phyloP scores from a whole-genome alignment of 2,329 filamentous ascomycete species.

The Amauroascus verrucosus region DNA sequence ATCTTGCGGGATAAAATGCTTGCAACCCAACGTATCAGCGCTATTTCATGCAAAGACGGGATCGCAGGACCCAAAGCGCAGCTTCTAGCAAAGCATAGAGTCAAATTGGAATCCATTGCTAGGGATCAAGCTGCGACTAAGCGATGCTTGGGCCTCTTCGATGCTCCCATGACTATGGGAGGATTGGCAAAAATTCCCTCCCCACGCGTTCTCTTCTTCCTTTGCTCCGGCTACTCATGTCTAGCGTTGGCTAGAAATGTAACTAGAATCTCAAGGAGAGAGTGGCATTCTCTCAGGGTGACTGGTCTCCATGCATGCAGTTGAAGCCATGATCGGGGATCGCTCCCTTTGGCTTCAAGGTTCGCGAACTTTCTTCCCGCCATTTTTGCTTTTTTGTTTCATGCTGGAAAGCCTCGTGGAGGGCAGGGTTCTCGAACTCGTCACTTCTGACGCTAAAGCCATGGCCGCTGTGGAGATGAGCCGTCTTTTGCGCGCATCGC shows the following conservation, averaged over 20 bases:
- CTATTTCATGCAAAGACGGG: background rate
- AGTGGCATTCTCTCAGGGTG: background rate
- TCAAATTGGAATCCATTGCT: background rate
- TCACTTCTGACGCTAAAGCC: background rate
- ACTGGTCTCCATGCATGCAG: too few species aligned
- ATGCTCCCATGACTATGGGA: background rate
- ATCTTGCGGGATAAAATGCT: background rate
- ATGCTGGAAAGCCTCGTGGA: constrained; percentile 3
- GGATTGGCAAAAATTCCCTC: too few species aligned
- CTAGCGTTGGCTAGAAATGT: too few species aligned
- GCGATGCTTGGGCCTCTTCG: background rate
- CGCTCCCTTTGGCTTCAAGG: too few species aligned
- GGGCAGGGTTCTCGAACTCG: background rate
- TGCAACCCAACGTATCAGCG: too few species aligned
- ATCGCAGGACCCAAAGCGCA: background rate
- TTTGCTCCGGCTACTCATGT: too few species aligned
- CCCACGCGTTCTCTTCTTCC: too few species aligned
- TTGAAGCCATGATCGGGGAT: too few species aligned
- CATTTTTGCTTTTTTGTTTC: constrained; percentile 5
- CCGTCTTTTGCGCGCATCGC: background rate
- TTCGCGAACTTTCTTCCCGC: background rate
- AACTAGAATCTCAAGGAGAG: background rate
- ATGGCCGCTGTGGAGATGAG: background rate
- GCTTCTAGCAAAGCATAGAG: background rate
- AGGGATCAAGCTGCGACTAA: background rate